Conservation (phyloP, 768 basidiomycete genomes). For the Tylopilus rubrobrunneus region DNA sequence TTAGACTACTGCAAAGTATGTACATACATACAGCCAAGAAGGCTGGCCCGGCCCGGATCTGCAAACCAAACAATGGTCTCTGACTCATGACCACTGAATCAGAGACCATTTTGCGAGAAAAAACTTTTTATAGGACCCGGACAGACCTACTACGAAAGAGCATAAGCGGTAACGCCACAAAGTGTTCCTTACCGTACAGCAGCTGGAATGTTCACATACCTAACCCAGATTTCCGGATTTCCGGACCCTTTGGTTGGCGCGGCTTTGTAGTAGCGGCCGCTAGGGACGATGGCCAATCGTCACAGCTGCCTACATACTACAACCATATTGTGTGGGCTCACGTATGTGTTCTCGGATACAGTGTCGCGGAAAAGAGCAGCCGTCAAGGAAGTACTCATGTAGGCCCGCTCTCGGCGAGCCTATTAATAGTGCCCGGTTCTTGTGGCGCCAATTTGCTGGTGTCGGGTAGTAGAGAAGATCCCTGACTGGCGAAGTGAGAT, state of each 20-base stretch:
- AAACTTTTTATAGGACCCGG: too few species aligned
- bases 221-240: slow-evolving; percentile 17
- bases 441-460: not conserved
- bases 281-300: slow-evolving; percentile 21
- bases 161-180: too few species aligned
- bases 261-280: slow-evolving; percentile 22
- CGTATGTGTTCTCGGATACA: slow-evolving; percentile 18
- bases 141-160: too few species aligned
- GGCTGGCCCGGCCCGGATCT: too few species aligned
- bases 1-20: not conserved
- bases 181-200: not conserved
- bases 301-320: slow-evolving; percentile 27
- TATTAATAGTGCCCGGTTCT: not conserved
- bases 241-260: slow-evolving; percentile 8
- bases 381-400: not conserved
- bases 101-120: too few species aligned
- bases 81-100: too few species aligned
- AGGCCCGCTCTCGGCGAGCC: not conserved
- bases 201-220: not conserved
- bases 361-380: not conserved
- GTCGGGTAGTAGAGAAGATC: slow-evolving; percentile 12
- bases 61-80: too few species aligned
- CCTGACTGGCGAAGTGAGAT: slow-evolving; percentile 13
- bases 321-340: slow-evolving; percentile 5
- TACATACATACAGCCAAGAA: not conserved